Percentiles rank a stretch among this genome's conserved stretches.
Conservation (phyloP, 192 early-diverging fungal species). For the Chytriomyces confervae region DNA sequence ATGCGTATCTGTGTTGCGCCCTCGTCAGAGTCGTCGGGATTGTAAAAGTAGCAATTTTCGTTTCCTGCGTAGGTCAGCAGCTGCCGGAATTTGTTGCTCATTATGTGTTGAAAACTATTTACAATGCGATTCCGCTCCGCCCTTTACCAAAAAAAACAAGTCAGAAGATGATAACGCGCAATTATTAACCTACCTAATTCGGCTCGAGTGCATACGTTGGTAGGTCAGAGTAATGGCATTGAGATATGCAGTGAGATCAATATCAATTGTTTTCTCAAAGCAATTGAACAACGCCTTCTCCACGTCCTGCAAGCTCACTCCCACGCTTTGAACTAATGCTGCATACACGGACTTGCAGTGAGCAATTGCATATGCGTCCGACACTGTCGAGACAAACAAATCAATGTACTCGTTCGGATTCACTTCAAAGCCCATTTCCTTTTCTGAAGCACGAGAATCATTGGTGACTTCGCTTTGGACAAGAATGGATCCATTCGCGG, state of each 20-base stretch:
- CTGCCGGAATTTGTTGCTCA: slow-evolving; percentile 14
- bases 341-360: slow-evolving; percentile 49
- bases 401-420: slow-evolving; percentile 12
- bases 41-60: slow-evolving; percentile 69
- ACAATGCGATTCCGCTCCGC: slow-evolving; percentile 14
- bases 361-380: slow-evolving; percentile 32
- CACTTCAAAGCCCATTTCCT: not conserved
- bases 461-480: not conserved
- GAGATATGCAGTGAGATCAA: slow-evolving; percentile 51
- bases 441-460: not conserved
- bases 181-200: slow-evolving; percentile 1
- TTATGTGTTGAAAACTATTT: not conserved
- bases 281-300: slow-evolving; percentile 38
- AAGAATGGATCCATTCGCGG: slow-evolving; percentile 12
- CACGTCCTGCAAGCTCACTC: slow-evolving; percentile 37
- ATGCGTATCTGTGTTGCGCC: slow-evolving; percentile 35
- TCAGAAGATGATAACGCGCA: slow-evolving; percentile 20
- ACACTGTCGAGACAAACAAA: slow-evolving; percentile 3
- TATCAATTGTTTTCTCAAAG: slow-evolving; percentile 38
- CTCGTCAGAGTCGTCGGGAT: slow-evolving; percentile 50
- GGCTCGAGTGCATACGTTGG: slow-evolving; percentile 2
- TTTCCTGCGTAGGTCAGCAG: not conserved
- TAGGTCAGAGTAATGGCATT: slow-evolving; percentile 39
- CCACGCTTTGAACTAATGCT: slow-evolving; percentile 42
- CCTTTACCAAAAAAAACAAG: not conserved